Percentiles rank a stretch among this genome's conserved stretches.
These are phyloP conservation scores for Pseudogymnoascus sp. DNA, from an alignment of 2,329 filamentous ascomycete species.

Conservation along the genomic window DNA sequence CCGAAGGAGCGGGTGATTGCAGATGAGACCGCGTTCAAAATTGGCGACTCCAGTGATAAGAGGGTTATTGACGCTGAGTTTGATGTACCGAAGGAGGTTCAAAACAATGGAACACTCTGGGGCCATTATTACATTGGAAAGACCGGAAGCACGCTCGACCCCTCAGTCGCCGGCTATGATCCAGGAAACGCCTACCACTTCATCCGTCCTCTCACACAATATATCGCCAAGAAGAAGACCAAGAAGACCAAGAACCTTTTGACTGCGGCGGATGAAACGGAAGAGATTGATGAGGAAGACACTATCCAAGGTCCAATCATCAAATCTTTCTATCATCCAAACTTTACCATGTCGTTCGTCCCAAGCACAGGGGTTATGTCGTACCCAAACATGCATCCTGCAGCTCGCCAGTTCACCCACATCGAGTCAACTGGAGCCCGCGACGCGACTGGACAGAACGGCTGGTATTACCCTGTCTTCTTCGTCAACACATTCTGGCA, in stretches of 20 bases:
- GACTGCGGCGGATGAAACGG: constrained; percentile 42
- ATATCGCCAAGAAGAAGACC: constrained; percentile 84
- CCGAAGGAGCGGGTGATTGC: constrained; percentile 66
- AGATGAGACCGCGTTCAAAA: constrained; percentile 70
- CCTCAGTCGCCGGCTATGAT: constrained; percentile 65
- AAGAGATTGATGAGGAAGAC: constrained; percentile 42
- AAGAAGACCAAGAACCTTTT: constrained; percentile 83
- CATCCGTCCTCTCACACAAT: constrained; percentile 77
- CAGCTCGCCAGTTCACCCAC: constrained; percentile 68
- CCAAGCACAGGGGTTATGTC: constrained; percentile 68
- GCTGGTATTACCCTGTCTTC: constrained; percentile 88
- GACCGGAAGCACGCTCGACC: constrained; percentile 69
- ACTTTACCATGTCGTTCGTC: constrained; percentile 82
- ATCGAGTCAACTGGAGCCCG: constrained; percentile 75
- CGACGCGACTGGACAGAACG: constrained; percentile 77
- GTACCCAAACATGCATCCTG: constrained; percentile 62
- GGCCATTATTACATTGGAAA: constrained; percentile 88
- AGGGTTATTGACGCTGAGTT: constrained; percentile 73
- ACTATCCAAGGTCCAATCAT: constrained; percentile 60
- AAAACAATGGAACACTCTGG: constrained; percentile 90
- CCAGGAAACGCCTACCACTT: constrained; percentile 74
- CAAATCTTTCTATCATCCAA: constrained; percentile 88
- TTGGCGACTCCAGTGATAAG: constrained; percentile 73
- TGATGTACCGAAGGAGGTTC: constrained; percentile 68
- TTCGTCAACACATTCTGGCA: constrained; percentile 98